Evolutionary conservation across 208 protist species (phyloP), one percentile per base, ranked within the genome.

Genomic region (Acanthamoeba quina): DNA sequence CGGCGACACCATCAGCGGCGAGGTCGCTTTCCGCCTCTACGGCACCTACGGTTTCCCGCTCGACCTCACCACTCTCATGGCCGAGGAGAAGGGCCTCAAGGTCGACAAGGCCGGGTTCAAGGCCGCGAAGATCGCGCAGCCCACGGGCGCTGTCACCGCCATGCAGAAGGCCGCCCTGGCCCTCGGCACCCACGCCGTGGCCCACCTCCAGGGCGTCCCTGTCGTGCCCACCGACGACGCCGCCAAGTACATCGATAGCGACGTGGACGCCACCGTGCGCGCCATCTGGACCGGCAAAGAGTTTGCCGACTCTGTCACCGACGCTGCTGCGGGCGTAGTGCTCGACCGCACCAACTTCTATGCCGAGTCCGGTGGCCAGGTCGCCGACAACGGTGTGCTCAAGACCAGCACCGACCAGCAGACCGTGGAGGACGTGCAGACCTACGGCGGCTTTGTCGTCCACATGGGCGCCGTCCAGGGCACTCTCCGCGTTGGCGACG

Each of bases 1-100:
- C n/a, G 92, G 60, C 21, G 97, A 96, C 24, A 95, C 97, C 17
- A 98, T 99, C 95, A 96, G 96, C 91, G 98, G 98, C 78, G 85
- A 95, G 13, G 96, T 99, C 76, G 98, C 98, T 13, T 99, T 99
- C 94, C 97, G 98, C 44, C 97, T 99, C 26, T 99, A 99, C 94
- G 98, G 99, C 95, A 98, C 98, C 92, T 99, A 99, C 97, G 99
- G 99, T 94, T 99, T 99, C 96, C 99, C 99, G 15, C 96, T 99
- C 44, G 99, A 99, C 95, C 97, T 99, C 26, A 99, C 99, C 26
- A 97, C 97, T 41, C 95, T 99, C 62, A 99, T 99, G 96, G 99
- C 99, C 6, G 97, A 99, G 91, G 99, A 99, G 97, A 97, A 95
- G 26, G 96, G 96, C 95, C 29, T 98, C 58, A 95, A 66, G 13